Percentiles rank a stretch among this genome's conserved stretches.
These are phyloP conservation scores for Phytophthora pini DNA, from an alignment of 352 stramenopile genomes.

Conservation along the genomic window DNA sequence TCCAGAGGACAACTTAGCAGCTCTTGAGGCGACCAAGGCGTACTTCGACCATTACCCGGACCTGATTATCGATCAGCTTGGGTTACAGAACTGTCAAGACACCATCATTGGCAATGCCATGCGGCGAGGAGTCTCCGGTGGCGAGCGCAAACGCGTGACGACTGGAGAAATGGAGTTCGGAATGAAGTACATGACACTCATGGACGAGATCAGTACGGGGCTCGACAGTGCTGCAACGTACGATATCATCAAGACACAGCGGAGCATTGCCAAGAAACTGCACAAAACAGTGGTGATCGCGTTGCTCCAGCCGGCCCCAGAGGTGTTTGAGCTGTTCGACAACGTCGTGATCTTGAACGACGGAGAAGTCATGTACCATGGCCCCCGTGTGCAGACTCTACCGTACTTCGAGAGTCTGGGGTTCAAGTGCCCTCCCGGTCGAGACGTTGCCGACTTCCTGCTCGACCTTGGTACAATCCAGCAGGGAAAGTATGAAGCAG, in stretches of 20 bases:
- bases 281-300: conserved; percentile 69
- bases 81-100: conserved; percentile 52
- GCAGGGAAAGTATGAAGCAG: conserved; percentile 40
- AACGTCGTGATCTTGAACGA: conserved; percentile 58
- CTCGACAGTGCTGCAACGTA: conserved; percentile 62
- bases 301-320: conserved; percentile 77
- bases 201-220: conserved; percentile 81
- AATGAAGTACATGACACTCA: conserved; percentile 72
- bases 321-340: conserved; percentile 63
- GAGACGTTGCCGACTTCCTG: conserved; percentile 46
- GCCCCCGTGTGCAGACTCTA: conserved; percentile 44
- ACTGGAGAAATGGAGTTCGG: conserved; percentile 92
- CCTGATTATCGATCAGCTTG: conserved; percentile 45
- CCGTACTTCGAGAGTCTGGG: conserved; percentile 47
- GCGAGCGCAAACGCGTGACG: conserved; percentile 92
- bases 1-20: conserved; percentile 35
- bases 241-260: conserved; percentile 65
- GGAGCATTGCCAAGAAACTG: conserved; percentile 52
- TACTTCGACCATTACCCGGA: conserved; percentile 43
- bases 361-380: conserved; percentile 52
- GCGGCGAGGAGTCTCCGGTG: conserved; percentile 74
- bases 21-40: conserved; percentile 34
- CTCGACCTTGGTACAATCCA: conserved; percentile 45
- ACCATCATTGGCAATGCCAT: conserved; percentile 69
- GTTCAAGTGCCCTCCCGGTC: conserved; percentile 38